These are phyloP conservation scores for Pyrenophora tritici-repentis DNA, from an alignment of 2,329 filamentous ascomycete genomes.

Conservation along the genomic window DNA sequence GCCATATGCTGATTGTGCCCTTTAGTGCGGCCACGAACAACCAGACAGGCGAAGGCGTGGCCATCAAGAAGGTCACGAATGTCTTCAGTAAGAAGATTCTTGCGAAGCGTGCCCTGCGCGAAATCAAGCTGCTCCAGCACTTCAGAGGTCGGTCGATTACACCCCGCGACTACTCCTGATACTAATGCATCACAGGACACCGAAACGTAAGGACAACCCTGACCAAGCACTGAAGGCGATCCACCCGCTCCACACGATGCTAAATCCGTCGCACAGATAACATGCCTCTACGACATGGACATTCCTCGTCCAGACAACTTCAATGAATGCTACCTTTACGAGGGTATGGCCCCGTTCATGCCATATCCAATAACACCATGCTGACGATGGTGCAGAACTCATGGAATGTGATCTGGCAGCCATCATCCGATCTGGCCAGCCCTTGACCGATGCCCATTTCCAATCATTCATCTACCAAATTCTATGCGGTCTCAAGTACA, in stretches of 20 bases:
- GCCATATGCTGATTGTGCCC: slow-evolving; percentile 28
- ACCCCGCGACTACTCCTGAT: slow-evolving; percentile 3
- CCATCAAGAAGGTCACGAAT: slow-evolving; percentile 99
- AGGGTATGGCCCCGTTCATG: slow-evolving; percentile 63
- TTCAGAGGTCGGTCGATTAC: slow-evolving; percentile 64
- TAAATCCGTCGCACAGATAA: slow-evolving; percentile 70
- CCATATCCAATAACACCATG: slow-evolving; percentile 1
- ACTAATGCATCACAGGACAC: slow-evolving; percentile 48
- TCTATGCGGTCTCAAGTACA: slow-evolving; percentile 97
- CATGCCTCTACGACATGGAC: slow-evolving; percentile 99
- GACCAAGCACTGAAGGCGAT: slow-evolving; percentile 56
- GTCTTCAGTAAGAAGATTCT: slow-evolving; percentile 99
- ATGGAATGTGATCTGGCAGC: slow-evolving; percentile 99
- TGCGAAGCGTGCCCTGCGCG: slow-evolving; percentile 93
- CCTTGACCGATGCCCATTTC: slow-evolving; percentile 97
- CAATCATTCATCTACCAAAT: slow-evolving; percentile 99
- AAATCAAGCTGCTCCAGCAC: slow-evolving; percentile 98
- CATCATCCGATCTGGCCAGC: slow-evolving; percentile 96
- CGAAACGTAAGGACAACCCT: slow-evolving; percentile 49
- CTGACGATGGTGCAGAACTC: slow-evolving; percentile 67
- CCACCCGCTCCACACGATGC: slow-evolving; percentile 24
- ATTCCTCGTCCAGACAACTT: slow-evolving; percentile 97
- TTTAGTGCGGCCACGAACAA: slow-evolving; percentile 87
- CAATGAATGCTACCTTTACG: slow-evolving; percentile 98
- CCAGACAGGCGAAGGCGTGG: slow-evolving; percentile 88